Percentiles rank a stretch among this genome's conserved stretches.
Evolutionary conservation across 768 basidiomycete genomes (phyloP).

Genomic region (Xerocomellus amylosporus): DNA sequence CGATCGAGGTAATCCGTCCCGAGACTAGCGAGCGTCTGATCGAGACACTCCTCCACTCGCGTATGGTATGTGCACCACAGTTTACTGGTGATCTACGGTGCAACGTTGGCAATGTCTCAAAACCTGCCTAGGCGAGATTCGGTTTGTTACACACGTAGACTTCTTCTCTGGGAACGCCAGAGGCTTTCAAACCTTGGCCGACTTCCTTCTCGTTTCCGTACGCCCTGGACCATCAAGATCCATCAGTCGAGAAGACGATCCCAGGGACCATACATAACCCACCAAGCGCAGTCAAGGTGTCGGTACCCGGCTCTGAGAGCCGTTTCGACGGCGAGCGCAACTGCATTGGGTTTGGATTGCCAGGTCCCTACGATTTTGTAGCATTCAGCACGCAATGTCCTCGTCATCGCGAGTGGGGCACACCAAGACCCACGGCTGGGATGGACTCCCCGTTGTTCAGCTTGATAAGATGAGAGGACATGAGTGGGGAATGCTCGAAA

Average conservation of each 20-base stretch:
- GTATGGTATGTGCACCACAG: conserved; percentile 67
- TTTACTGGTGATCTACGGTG: conserved; percentile 63
- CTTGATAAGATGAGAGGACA: conserved; percentile 47
- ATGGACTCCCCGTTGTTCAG: conserved; percentile 61
- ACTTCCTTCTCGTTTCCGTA: conserved; percentile 82
- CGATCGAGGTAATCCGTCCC: conserved; percentile 85
- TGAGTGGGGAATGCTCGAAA: conserved; percentile 11
- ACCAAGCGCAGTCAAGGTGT: conserved; percentile 72
- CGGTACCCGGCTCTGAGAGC: conserved; percentile 78
- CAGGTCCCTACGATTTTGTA: conserved; percentile 58
- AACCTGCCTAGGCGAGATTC: not conserved
- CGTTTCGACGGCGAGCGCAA: conserved; percentile 63
- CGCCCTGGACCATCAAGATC: conserved; percentile 36
- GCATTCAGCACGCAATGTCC: not conserved
- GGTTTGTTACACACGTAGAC: conserved; percentile 48
- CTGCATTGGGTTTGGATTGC: conserved; percentile 75
- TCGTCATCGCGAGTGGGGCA: conserved; percentile 27
- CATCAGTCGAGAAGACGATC: conserved; percentile 17
- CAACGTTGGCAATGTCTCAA: not conserved
- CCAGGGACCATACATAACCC: conserved; percentile 5
- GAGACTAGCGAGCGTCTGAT: conserved; percentile 72
- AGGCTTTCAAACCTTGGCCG: conserved; percentile 72
- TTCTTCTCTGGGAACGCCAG: conserved; percentile 74
- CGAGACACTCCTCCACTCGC: conserved; percentile 69
- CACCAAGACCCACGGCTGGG: conserved; percentile 59